Conservation (phyloP, 1,139 yeast species). For the Geotrichum fermentans region DNA sequence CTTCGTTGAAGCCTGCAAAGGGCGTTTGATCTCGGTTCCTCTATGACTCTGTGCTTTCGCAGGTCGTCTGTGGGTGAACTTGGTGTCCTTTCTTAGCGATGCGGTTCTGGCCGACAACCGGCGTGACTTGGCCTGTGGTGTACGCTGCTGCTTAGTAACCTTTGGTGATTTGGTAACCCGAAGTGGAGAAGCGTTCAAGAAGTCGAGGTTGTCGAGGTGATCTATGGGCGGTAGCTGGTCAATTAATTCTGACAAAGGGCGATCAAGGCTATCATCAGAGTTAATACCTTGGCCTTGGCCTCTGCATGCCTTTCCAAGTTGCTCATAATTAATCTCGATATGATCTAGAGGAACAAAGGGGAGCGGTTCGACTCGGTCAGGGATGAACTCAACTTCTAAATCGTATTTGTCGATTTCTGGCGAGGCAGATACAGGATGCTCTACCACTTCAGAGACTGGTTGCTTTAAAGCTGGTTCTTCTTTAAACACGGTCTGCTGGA, state of each 20-base stretch:
- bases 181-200: constrained; percentile 8
- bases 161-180: not conserved
- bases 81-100: constrained; percentile 2
- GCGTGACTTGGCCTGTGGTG: not conserved
- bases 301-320: constrained; percentile 19
- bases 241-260: constrained; percentile 16
- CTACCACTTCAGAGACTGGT: not conserved
- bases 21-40: not conserved
- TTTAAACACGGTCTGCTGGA: constrained; percentile 1
- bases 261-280: constrained; percentile 16
- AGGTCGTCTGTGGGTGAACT: constrained; percentile 1
- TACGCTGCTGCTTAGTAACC: not conserved
- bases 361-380: constrained; percentile 22
- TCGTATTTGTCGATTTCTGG: constrained; percentile 21
- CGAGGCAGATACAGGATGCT: not conserved
- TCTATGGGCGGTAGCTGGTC: constrained; percentile 11
- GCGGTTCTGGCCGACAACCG: constrained; percentile 9
- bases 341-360: constrained; percentile 27
- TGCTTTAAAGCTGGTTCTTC: not conserved
- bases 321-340: constrained; percentile 27
- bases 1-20: not conserved
- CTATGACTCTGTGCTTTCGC: not conserved
- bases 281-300: constrained; percentile 13
- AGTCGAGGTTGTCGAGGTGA: constrained; percentile 10
- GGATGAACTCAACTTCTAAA: constrained; percentile 27